These are phyloP conservation scores for Chimonanthus praecox DNA, from an alignment of 164 flowering plant species.

Conservation along the genomic window DNA sequence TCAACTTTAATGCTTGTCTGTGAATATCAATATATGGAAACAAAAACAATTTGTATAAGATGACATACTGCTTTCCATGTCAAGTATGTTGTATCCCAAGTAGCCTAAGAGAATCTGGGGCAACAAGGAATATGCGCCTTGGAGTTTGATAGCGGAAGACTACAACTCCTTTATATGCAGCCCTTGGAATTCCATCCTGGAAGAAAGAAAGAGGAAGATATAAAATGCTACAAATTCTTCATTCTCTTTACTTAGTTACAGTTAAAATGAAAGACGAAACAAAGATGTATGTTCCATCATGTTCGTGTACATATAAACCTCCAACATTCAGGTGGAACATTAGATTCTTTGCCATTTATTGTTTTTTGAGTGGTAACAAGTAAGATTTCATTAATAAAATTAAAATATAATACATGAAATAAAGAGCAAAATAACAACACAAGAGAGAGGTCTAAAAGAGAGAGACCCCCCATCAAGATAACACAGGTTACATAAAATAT, in stretches of 20 bases:
- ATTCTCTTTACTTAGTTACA: not conserved
- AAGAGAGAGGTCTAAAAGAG: too few relatives aligned
- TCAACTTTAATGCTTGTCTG: not conserved
- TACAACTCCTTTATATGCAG: slow-evolving; percentile 91
- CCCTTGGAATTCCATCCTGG: slow-evolving; percentile 93
- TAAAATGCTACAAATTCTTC: not conserved
- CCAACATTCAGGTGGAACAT: too few relatives aligned
- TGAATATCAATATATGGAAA: slow-evolving; percentile 1
- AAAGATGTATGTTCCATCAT: too few relatives aligned
- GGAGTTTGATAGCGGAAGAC: slow-evolving; percentile 66
- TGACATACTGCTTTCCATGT: slow-evolving; percentile 20
- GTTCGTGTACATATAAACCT: too few relatives aligned
- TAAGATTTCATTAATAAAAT: too few relatives aligned
- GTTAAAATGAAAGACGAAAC: not conserved
- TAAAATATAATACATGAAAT: too few relatives aligned
- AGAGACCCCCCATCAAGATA: too few relatives aligned
- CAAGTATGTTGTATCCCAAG: slow-evolving; percentile 54
- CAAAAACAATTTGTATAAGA: not conserved
- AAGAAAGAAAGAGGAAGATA: not conserved
- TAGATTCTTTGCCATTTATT: too few relatives aligned
- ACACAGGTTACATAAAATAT: too few relatives aligned
- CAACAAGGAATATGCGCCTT: slow-evolving; percentile 76
- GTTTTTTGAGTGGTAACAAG: too few relatives aligned
- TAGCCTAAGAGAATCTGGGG: slow-evolving; percentile 67
- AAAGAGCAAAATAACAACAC: too few relatives aligned